These are phyloP conservation scores for Mortierella sp. DNA, from an alignment of 371 early-diverging fungal species.

Conservation along the genomic window DNA sequence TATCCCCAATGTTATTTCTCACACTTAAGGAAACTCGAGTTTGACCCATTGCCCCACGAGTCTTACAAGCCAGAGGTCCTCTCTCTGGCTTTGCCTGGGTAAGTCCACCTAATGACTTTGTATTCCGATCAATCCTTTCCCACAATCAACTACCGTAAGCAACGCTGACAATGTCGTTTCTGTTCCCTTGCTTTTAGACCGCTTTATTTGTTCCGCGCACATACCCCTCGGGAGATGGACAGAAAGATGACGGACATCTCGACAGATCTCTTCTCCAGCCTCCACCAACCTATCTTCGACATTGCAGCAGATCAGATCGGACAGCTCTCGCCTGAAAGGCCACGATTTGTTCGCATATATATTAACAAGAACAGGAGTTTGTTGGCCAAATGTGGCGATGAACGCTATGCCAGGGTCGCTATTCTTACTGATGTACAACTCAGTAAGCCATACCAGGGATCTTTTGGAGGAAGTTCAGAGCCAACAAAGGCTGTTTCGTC, in stretches of 20 bases:
- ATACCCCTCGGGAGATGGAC: constrained; percentile 52
- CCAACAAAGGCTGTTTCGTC: background rate
- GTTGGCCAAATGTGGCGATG: constrained; percentile 51
- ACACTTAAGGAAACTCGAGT: constrained; percentile 1
- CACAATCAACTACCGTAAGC: background rate
- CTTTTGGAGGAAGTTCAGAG: background rate
- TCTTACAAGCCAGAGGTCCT: constrained; percentile 49
- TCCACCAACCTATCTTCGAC: constrained; percentile 54
- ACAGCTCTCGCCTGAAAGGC: constrained; percentile 37
- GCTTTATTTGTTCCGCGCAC: constrained; percentile 54
- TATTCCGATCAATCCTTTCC: background rate
- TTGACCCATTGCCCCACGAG: constrained; percentile 42
- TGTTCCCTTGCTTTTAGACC: constrained; percentile 20
- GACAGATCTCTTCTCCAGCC: constrained; percentile 41
- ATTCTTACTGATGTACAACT: constrained; percentile 47
- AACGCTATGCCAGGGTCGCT: constrained; percentile 47
- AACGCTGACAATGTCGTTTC: background rate
- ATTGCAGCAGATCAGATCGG: constrained; percentile 29
- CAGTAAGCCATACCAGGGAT: constrained; percentile 35
- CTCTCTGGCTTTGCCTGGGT: constrained; percentile 50
- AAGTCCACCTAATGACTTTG: background rate
- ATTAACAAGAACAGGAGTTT: constrained; percentile 54
- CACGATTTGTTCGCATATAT: constrained; percentile 55
- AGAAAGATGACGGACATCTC: constrained; percentile 52
- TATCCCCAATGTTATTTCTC: background rate